A percentile compares a stretch with the other conserved stretches of the same genome.
phyloP scores from a whole-genome alignment of 2,329 filamentous ascomycete species.

The Xylaria sp. region DNA sequence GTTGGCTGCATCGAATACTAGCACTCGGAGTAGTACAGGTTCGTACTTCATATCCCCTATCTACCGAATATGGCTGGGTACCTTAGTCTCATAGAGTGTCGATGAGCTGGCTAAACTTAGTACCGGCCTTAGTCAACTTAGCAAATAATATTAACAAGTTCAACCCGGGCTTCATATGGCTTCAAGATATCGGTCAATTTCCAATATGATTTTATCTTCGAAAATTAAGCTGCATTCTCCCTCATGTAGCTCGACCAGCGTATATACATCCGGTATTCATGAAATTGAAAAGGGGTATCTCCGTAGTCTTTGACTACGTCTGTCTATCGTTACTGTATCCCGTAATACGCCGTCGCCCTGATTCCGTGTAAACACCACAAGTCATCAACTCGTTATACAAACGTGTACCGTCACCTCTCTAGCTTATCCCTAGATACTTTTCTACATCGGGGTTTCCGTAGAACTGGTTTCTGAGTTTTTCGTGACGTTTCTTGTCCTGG shows the following conservation, averaged over 20 bases:
- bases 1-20: background rate
- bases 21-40: no score
- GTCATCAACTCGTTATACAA: conserved; percentile 21
- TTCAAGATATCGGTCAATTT: background rate
- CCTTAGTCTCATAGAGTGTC: background rate
- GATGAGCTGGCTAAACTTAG: background rate
- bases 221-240: background rate
- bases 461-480: conserved; percentile 75
- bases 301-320: background rate
- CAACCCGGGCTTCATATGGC: no score
- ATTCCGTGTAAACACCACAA: background rate
- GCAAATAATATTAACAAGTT: background rate
- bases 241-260: background rate
- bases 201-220: background rate
- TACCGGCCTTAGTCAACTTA: background rate
- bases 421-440: conserved; percentile 70
- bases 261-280: no score
- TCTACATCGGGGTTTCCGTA: conserved; percentile 81
- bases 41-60: background rate
- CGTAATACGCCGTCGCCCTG: background rate
- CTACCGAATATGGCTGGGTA: background rate
- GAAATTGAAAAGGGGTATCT: conserved; percentile 28
- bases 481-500: conserved; percentile 70
- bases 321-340: conserved; percentile 14
- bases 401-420: conserved; percentile 13